A percentile compares a stretch with the other conserved stretches of the same genome.
phyloP scores from a whole-genome alignment of 495 filamentous ascomycete genomes.

The Monascus purpureus region DNA sequence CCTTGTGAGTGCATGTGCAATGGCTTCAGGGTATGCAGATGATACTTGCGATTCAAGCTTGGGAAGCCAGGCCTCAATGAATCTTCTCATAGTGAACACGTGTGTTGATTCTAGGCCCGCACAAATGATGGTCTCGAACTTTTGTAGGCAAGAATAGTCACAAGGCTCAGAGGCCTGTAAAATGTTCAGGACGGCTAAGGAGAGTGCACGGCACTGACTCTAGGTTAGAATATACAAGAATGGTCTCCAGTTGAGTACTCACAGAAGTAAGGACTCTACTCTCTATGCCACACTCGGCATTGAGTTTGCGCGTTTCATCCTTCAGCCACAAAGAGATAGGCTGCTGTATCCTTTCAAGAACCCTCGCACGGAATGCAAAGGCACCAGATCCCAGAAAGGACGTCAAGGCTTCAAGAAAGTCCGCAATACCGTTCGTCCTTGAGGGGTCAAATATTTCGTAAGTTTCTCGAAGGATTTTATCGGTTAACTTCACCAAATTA shows the following conservation, averaged over 20 bases:
- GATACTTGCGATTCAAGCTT: slow-evolving; percentile 35
- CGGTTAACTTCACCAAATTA: slow-evolving; percentile 14
- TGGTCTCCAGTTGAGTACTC: slow-evolving; percentile 8
- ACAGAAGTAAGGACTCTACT: slow-evolving; percentile 27
- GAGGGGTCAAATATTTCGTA: slow-evolving; percentile 17
- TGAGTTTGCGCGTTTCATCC: slow-evolving; percentile 17
- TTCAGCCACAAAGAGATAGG: slow-evolving; percentile 19
- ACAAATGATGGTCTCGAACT: slow-evolving; percentile 38
- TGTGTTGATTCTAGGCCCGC: slow-evolving; percentile 44
- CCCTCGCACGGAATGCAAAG: slow-evolving; percentile 13
- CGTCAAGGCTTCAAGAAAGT: slow-evolving; percentile 26
- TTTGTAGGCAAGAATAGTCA: slow-evolving; percentile 27
- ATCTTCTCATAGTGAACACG: slow-evolving; percentile 33
- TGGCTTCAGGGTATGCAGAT: slow-evolving; percentile 29
- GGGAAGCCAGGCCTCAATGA: slow-evolving; percentile 45
- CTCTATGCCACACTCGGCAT: slow-evolving; percentile 15
- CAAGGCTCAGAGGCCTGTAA: slow-evolving; percentile 19
- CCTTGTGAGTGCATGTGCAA: slow-evolving; percentile 33
- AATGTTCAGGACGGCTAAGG: slow-evolving; percentile 20
- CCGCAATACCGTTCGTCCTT: slow-evolving; percentile 11
- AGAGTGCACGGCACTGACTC: slow-evolving; percentile 21
- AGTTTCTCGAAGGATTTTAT: slow-evolving; percentile 13
- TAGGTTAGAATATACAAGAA: slow-evolving; percentile 8
- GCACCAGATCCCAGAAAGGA: slow-evolving; percentile 24
- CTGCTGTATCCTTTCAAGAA: slow-evolving; percentile 19